These are phyloP conservation scores for Sporothrix globosa DNA, from an alignment of 2,329 filamentous ascomycete genomes.

Conservation along the genomic window DNA sequence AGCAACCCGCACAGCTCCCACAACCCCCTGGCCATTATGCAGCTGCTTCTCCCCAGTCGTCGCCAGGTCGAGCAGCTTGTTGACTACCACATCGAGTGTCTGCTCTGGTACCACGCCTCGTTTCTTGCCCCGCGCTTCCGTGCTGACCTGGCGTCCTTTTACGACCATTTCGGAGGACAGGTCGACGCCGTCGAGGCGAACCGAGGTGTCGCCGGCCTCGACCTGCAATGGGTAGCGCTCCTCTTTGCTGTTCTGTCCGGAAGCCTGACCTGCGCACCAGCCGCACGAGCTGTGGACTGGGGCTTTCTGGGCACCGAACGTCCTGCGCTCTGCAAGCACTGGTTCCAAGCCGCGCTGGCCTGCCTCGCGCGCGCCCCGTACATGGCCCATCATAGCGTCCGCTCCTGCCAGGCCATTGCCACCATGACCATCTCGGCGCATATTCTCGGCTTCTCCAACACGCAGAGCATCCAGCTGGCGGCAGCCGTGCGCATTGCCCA, in stretches of 20 bases:
- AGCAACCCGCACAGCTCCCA: not conserved
- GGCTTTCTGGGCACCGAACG: conserved; percentile 50
- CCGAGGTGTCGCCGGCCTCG: conserved; percentile 38
- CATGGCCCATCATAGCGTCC: conserved; percentile 48
- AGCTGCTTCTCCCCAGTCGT: conserved; percentile 37
- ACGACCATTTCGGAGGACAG: conserved; percentile 42
- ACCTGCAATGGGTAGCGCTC: conserved; percentile 52
- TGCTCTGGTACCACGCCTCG: conserved; percentile 40
- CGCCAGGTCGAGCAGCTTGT: conserved; percentile 37
- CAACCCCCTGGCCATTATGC: conserved; percentile 34
- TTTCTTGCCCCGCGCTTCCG: conserved; percentile 44
- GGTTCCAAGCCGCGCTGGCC: conserved; percentile 51
- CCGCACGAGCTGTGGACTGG: conserved; percentile 45
- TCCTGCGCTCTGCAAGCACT: conserved; percentile 47
- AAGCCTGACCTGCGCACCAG: conserved; percentile 48
- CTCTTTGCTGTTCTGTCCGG: conserved; percentile 51
- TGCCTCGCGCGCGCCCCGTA: conserved; percentile 53
- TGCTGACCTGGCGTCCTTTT: conserved; percentile 46
- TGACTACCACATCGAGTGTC: conserved; percentile 37
- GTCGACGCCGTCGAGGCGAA: conserved; percentile 38
- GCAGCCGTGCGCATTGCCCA: conserved; percentile 53
- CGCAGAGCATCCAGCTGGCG: conserved; percentile 51
- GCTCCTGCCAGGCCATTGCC: conserved; percentile 52
- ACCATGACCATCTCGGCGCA: conserved; percentile 55
- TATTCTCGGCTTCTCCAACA: conserved; percentile 53